Evolutionary conservation across 2,329 filamentous ascomycete genomes (phyloP).

Genomic region (Clonostachys byssicola): DNA sequence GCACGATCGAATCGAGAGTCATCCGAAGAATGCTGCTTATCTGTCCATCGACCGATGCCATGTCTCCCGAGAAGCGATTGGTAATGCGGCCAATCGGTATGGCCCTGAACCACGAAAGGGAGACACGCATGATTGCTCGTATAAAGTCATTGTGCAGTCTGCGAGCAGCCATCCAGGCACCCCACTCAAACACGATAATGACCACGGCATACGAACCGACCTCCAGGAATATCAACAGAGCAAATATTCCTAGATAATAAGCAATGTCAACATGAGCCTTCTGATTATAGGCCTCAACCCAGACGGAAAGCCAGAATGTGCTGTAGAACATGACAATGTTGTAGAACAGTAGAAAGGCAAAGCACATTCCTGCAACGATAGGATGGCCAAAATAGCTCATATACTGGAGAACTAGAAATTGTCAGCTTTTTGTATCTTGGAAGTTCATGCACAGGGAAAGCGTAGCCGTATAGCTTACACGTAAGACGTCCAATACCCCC

Average conservation of each 20-base stretch:
- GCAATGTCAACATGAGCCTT: conserved; percentile 35
- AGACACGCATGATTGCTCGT: conserved; percentile 44
- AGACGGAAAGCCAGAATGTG: conserved; percentile 45
- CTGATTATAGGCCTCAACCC: conserved; percentile 47
- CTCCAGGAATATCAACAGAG: conserved; percentile 36
- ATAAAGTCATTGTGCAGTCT: conserved; percentile 49
- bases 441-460: neutral
- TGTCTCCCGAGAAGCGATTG: conserved; percentile 54
- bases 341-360: conserved; percentile 31
- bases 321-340: conserved; percentile 36
- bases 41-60: conserved; percentile 47
- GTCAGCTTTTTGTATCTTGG: conserved; percentile 4
- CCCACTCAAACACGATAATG: conserved; percentile 46
- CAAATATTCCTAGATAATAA: conserved; percentile 51
- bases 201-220: conserved; percentile 33
- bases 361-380: conserved; percentile 30
- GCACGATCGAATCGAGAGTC: conserved; percentile 33
- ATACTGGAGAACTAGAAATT: conserved; percentile 37
- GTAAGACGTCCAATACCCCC: conserved; percentile 38
- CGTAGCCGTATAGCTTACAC: conserved; percentile 22
- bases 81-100: conserved; percentile 47
- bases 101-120: conserved; percentile 53
- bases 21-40: conserved; percentile 39
- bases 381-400: conserved; percentile 46
- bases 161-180: conserved; percentile 51